Conservation (phyloP, 192 early-diverging fungal species). For the Endogone sp. region DNA sequence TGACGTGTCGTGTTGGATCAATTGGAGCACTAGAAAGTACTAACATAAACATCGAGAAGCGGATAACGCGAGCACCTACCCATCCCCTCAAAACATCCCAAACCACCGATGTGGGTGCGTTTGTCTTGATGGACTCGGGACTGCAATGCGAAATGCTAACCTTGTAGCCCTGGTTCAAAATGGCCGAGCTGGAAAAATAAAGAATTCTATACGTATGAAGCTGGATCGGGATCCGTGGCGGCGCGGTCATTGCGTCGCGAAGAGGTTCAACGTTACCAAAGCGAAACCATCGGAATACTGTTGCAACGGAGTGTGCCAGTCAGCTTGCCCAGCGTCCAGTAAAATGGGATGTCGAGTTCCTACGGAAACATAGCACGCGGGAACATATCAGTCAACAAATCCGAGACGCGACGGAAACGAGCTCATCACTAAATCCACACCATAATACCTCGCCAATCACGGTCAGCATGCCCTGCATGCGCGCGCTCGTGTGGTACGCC, state of each 20-base stretch:
- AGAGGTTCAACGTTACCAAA: slow-evolving; percentile 46
- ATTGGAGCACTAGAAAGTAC: no score
- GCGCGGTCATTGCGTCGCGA: no score
- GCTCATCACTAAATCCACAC: no score
- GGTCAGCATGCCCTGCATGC: slow-evolving; percentile 96
- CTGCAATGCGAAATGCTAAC: slow-evolving; percentile 84
- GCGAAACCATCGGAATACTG: slow-evolving; percentile 61
- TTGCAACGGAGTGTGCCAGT: slow-evolving; percentile 69
- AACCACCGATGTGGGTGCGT: slow-evolving; percentile 78
- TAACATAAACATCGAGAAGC: no score
- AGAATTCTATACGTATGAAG: background rate
- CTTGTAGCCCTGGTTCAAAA: slow-evolving; percentile 88
- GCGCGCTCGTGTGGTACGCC: slow-evolving; percentile 73
- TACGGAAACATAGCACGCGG: slow-evolving; percentile 15
- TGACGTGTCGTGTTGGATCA: no score
- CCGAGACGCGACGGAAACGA: no score
- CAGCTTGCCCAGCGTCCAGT: slow-evolving; percentile 70
- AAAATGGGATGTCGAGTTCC: slow-evolving; percentile 73
- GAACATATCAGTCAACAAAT: no score
- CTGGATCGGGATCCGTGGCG: background rate
- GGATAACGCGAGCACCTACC: no score
- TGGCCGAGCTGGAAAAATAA: slow-evolving; percentile 63
- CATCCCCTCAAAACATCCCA: slow-evolving; percentile 92
- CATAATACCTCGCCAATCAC: slow-evolving; percentile 73
- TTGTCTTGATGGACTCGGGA: slow-evolving; percentile 84